Conservation (phyloP, 2,329 filamentous ascomycete genomes). For the Beauveria bassiana region DNA sequence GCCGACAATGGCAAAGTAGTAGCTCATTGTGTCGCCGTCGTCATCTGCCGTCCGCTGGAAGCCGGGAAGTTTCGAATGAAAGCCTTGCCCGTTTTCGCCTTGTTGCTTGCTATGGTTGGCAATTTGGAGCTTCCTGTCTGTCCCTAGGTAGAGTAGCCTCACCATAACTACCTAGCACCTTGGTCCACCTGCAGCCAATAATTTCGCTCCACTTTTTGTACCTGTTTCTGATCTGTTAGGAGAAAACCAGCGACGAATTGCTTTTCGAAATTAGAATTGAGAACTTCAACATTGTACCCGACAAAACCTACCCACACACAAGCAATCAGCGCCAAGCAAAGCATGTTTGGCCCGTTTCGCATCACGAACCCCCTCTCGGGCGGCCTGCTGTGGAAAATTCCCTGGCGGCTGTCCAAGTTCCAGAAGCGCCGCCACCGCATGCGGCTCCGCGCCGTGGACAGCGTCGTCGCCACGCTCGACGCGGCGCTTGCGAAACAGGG, state of each 20-base stretch:
- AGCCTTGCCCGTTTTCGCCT: too few relatives aligned
- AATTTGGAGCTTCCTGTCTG: not conserved
- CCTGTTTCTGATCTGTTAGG: not conserved
- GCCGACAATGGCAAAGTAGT: constrained; percentile 96
- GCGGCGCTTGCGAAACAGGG: constrained; percentile 68
- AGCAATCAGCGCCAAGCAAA: constrained; percentile 17
- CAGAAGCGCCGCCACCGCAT: constrained; percentile 84
- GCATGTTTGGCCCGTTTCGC: constrained; percentile 80
- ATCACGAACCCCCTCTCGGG: constrained; percentile 67
- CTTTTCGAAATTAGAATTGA: not conserved
- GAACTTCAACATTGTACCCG: constrained; percentile 18
- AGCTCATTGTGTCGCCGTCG: constrained; percentile 60
- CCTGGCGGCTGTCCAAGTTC: constrained; percentile 86
- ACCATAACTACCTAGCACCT: not conserved
- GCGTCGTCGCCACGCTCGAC: constrained; percentile 76
- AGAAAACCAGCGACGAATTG: not conserved
- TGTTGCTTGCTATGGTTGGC: not conserved
- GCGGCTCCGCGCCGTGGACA: constrained; percentile 78
- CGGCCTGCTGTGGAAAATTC: constrained; percentile 92
- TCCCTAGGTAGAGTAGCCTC: not conserved
- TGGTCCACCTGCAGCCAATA: constrained; percentile 14
- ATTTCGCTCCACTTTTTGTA: constrained; percentile 20
- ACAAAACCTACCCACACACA: not conserved
- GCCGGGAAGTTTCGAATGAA: not conserved
- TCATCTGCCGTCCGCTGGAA: not conserved